Evolutionary conservation across 176 grass and related monocot species (phyloP).

Genomic region (Aegilops speltoides): DNA sequence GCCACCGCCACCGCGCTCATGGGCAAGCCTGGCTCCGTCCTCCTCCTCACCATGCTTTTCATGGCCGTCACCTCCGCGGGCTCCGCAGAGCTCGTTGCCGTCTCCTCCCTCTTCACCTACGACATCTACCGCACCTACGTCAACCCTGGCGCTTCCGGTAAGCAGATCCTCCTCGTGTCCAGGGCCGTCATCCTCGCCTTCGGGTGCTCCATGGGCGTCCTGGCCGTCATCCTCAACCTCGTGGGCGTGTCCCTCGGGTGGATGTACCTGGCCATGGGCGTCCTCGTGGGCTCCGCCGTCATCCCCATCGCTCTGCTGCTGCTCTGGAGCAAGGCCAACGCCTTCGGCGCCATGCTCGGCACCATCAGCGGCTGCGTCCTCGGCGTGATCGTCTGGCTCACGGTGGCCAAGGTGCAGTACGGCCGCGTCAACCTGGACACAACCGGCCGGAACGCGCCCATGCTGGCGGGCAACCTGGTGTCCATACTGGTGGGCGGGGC

Average conservation of each 20-base stretch:
- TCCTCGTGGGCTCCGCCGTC: slow-evolving; percentile 67
- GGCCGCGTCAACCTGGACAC: slow-evolving; percentile 64
- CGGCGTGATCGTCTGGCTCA: slow-evolving; percentile 59
- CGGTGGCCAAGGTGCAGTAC: slow-evolving; percentile 58
- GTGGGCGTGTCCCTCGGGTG: slow-evolving; percentile 67
- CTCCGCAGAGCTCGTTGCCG: slow-evolving; percentile 65
- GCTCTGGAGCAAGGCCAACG: slow-evolving; percentile 75
- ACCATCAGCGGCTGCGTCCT: slow-evolving; percentile 44
- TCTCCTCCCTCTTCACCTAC: slow-evolving; percentile 78
- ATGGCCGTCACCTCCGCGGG: slow-evolving; percentile 83
- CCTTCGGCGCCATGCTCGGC: slow-evolving; percentile 58
- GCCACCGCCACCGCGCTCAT: slow-evolving; percentile 69
- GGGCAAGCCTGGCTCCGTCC: slow-evolving; percentile 68
- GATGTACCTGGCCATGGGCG: slow-evolving; percentile 86
- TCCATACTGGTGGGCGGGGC: slow-evolving; percentile 60
- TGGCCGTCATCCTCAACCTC: slow-evolving; percentile 71
- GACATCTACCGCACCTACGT: slow-evolving; percentile 77
- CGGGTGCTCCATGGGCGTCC: slow-evolving; percentile 61
- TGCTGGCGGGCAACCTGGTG: slow-evolving; percentile 72
- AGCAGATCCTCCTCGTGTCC: slow-evolving; percentile 79
- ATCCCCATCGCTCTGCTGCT: slow-evolving; percentile 77
- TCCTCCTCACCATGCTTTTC: slow-evolving; percentile 86
- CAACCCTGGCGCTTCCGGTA: slow-evolving; percentile 62
- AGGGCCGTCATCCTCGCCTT: slow-evolving; percentile 48
- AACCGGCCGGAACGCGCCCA: slow-evolving; percentile 59